Conservation (phyloP, 2,329 filamentous ascomycete genomes). For the Pseudogymnoascus verrucosus region DNA sequence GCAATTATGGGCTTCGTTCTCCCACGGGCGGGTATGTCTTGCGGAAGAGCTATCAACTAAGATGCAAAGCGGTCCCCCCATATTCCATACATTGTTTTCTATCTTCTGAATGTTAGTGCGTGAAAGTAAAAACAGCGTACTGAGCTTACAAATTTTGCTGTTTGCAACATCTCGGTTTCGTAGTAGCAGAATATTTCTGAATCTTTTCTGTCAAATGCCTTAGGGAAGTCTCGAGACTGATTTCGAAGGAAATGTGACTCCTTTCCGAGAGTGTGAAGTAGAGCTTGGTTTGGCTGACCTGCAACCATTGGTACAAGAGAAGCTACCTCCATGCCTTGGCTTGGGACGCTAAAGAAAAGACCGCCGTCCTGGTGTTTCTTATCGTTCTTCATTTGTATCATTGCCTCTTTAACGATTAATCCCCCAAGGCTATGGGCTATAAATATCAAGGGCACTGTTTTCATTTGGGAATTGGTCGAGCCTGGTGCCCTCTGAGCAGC, state of each 20-base stretch:
- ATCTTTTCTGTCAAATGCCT: conserved; percentile 9
- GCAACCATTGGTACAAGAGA: conserved; percentile 13
- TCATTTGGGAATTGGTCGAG: background rate
- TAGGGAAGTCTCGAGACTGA: conserved; percentile 6
- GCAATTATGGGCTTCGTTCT: conserved; percentile 6
- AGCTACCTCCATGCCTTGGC: conserved; percentile 14
- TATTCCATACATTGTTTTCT: conserved; percentile 6
- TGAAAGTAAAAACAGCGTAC: background rate
- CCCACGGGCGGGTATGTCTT: background rate
- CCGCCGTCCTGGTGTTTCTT: background rate
- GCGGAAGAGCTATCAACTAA: conserved; percentile 5
- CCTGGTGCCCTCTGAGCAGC: background rate
- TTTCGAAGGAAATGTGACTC: conserved; percentile 11
- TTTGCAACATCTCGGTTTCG: conserved; percentile 13
- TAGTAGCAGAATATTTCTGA: conserved; percentile 14
- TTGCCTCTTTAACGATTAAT: conserved; percentile 19
- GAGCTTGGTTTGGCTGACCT: conserved; percentile 12
- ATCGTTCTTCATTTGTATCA: conserved; percentile 10
- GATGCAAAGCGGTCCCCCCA: background rate
- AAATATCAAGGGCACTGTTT: conserved; percentile 13
- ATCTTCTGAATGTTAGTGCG: background rate
- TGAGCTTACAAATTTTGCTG: conserved; percentile 11
- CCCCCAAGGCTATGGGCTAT: conserved; percentile 21
- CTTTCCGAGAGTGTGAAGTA: conserved; percentile 9
- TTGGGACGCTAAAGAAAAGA: conserved; percentile 16